Evolutionary conservation across 345 rosid species (phyloP), one percentile per base, ranked within the genome.

Genomic region (Eucalyptus erythrocorys): DNA sequence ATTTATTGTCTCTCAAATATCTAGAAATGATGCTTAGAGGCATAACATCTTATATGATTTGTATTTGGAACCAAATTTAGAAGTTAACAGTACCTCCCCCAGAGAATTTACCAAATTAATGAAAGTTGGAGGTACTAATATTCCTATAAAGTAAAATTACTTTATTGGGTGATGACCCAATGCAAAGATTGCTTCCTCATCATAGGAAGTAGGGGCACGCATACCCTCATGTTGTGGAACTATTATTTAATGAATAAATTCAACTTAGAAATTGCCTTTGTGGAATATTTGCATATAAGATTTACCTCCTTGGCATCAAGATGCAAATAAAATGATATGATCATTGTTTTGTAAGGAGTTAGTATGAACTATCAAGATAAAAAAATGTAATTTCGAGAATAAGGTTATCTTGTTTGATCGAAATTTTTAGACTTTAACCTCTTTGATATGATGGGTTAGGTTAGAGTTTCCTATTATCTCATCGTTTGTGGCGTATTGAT

Each of bases 401-500:
- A 15, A 10, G 16, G 7, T 59, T 27, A 27, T 64, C 40, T n/a
- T 8, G 3, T 64, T 64, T 64, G 5, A 13, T 2, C 5, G 3
- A 64, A n/a, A 17, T 64, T n/a, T 14, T 3, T n/a, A n/a, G 34
- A 14, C 21, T n/a, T 64, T 64, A 2, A 3, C 1, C 40, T 64
- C 19, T 64, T 64, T 64, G 76, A n/a, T 64, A 19, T 64, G 40
- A 64, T 3, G 19, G 5, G 5, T n/a, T 10, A 64, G 10, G 76
- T 64, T 2, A 16, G 19, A 8, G 37, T 64, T 14, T 14, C 5
- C 3, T 64, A 14, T 64, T 64, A 32, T 64, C 10, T 64, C 14
- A 7, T 64, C 0, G 3, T 6, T n/a, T 7, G 9, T 14, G 37
- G 5, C 1, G 3, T n/a, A 64, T 14, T 64, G 37, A 64, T n/a